Conservation (phyloP, 768 basidiomycete species). For the Trametes punicea region DNA sequence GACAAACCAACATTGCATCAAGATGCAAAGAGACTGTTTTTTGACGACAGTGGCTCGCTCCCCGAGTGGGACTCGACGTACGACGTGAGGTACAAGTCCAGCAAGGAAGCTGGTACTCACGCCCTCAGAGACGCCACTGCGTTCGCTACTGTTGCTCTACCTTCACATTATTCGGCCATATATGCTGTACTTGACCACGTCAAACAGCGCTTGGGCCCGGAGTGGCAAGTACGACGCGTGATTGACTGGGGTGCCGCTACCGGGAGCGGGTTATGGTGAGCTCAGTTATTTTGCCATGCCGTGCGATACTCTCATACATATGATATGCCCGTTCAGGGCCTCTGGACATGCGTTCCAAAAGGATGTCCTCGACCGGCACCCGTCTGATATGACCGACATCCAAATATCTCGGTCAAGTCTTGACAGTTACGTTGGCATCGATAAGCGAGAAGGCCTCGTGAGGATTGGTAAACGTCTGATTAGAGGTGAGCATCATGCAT, state of each 20-base stretch:
- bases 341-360: slow-evolving; percentile 61
- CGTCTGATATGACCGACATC: slow-evolving; percentile 31
- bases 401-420: slow-evolving; percentile 49
- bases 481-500: slow-evolving; percentile 39
- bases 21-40: slow-evolving; percentile 72
- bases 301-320: slow-evolving; percentile 11
- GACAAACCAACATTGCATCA: slow-evolving; percentile 62
- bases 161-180: slow-evolving; percentile 81
- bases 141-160: slow-evolving; percentile 82
- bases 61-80: slow-evolving; percentile 55
- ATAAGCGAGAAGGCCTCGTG: slow-evolving; percentile 70
- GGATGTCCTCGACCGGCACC: neutral
- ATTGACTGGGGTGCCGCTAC: slow-evolving; percentile 85
- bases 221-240: slow-evolving; percentile 58
- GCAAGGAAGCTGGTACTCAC: slow-evolving; percentile 55
- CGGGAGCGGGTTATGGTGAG: slow-evolving; percentile 80
- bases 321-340: slow-evolving; percentile 47
- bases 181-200: slow-evolving; percentile 68
- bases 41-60: slow-evolving; percentile 31
- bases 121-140: slow-evolving; percentile 73
- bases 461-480: slow-evolving; percentile 64
- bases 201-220: slow-evolving; percentile 57
- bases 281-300: neutral
- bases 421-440: slow-evolving; percentile 67
- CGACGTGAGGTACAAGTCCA: slow-evolving; percentile 57